Conservation (phyloP, 208 protist species). For the Borovskyia barvae region DNA sequence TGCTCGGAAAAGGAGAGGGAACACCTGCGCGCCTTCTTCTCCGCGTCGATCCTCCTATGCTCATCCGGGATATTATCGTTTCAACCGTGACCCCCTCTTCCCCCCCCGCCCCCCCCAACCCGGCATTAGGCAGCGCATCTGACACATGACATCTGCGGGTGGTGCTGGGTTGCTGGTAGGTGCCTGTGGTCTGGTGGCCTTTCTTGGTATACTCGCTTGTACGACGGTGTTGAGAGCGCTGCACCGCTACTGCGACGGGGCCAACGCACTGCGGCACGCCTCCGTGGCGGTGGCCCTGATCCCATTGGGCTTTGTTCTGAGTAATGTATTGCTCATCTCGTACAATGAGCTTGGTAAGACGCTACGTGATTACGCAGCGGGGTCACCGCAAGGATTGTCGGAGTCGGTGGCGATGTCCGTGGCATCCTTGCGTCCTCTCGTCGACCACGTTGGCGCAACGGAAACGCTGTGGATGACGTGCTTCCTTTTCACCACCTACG, state of each 20-base stretch:
- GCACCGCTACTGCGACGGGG: neutral
- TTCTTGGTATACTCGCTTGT: constrained; percentile 2
- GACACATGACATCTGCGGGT: neutral
- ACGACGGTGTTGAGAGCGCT: neutral
- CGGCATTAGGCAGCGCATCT: neutral
- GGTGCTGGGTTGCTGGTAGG: constrained; percentile 1
- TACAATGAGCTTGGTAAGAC: constrained; percentile 14
- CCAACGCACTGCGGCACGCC: constrained; percentile 19
- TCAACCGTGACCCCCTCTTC: no score
- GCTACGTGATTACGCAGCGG: constrained; percentile 15
- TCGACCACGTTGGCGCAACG: neutral
- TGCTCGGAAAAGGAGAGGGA: no score
- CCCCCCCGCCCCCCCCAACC: no score
- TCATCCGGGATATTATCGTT: no score
- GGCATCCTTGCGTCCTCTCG: constrained; percentile 12
- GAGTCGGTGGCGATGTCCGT: constrained; percentile 15
- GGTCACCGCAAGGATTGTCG: constrained; percentile 12
- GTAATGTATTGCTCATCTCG: constrained; percentile 11
- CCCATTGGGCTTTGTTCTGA: constrained; percentile 24
- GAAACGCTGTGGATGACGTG: constrained; percentile 40
- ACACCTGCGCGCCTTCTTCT: no score
- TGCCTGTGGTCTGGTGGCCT: neutral
- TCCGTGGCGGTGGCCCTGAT: constrained; percentile 38
- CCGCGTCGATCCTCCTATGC: no score
- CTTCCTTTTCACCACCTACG: constrained; percentile 66